Evolutionary conservation across 2,329 filamentous ascomycete species (phyloP).

Genomic region (Botryotinia globosa): DNA sequence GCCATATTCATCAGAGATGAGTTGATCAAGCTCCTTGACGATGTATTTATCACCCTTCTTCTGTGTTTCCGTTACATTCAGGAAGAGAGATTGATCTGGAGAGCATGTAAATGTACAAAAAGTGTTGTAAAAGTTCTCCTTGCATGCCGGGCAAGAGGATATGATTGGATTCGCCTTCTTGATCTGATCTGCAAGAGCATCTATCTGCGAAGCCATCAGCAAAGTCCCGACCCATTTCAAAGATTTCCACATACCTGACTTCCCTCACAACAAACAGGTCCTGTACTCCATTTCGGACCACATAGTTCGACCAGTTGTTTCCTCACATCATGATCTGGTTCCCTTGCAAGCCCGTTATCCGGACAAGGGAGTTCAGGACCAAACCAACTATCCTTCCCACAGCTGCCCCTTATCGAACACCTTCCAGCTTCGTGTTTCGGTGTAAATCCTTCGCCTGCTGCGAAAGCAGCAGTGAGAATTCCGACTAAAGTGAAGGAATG

Average conservation of each 20-base stretch:
- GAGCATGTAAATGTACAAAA: slow-evolving; percentile 99
- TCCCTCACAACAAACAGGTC: slow-evolving; percentile 78
- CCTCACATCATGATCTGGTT: slow-evolving; percentile 69
- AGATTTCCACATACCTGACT: slow-evolving; percentile 59
- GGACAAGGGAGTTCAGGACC: slow-evolving; percentile 86
- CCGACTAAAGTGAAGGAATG: slow-evolving; percentile 27
- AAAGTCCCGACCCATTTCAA: not conserved
- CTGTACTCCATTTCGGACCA: slow-evolving; percentile 79
- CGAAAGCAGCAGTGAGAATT: slow-evolving; percentile 26
- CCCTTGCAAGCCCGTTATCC: slow-evolving; percentile 79
- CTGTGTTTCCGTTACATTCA: slow-evolving; percentile 81
- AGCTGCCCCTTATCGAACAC: slow-evolving; percentile 88
- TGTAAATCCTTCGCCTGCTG: slow-evolving; percentile 38
- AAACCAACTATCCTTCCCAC: slow-evolving; percentile 87
- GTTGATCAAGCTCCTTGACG: slow-evolving; percentile 88
- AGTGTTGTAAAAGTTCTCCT: slow-evolving; percentile 96
- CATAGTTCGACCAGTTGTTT: slow-evolving; percentile 81
- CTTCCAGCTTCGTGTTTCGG: slow-evolving; percentile 77
- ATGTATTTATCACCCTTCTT: slow-evolving; percentile 52
- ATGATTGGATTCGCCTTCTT: slow-evolving; percentile 86
- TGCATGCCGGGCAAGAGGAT: slow-evolving; percentile 91
- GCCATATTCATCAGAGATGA: slow-evolving; percentile 81
- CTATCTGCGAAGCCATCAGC: slow-evolving; percentile 53
- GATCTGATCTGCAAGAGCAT: slow-evolving; percentile 77
- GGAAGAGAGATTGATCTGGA: slow-evolving; percentile 89